Evolutionary conservation across 2,329 filamentous ascomycete species (phyloP).

Genomic region (Eutypella sp.): DNA sequence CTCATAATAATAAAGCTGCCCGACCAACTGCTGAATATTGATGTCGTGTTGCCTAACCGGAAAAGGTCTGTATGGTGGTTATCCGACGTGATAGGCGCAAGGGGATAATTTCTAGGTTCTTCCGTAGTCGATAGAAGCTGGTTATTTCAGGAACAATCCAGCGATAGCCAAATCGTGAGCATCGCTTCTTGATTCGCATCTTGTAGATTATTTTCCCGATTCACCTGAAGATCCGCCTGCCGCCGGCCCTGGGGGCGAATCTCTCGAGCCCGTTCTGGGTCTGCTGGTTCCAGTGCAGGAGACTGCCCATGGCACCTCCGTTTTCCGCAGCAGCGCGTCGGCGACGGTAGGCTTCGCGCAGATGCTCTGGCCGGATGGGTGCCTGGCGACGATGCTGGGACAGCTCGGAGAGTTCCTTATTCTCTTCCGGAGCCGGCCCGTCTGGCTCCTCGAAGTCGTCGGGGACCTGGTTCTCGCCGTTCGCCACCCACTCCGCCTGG

Average conservation of each 20-base stretch:
- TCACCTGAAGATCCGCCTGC: slow-evolving; percentile 49
- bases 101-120: too few relatives aligned
- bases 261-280: slow-evolving; percentile 55
- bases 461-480: slow-evolving; percentile 49
- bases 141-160: too few relatives aligned
- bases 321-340: slow-evolving; percentile 61
- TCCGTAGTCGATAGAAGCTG: too few relatives aligned
- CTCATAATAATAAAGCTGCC: too few relatives aligned
- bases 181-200: too few relatives aligned
- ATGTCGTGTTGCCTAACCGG: too few relatives aligned
- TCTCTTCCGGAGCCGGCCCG: too few relatives aligned
- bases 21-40: too few relatives aligned
- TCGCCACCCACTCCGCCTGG: slow-evolving; percentile 65
- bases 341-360: slow-evolving; percentile 66
- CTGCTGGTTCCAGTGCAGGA: slow-evolving; percentile 58
- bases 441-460: slow-evolving; percentile 42
- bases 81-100: too few relatives aligned
- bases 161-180: too few relatives aligned
- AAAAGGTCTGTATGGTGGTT: too few relatives aligned
- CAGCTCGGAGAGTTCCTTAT: slow-evolving; percentile 28
- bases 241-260: slow-evolving; percentile 50
- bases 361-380: slow-evolving; percentile 67
- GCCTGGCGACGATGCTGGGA: slow-evolving; percentile 38
- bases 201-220: too few relatives aligned
- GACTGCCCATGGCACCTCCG: slow-evolving; percentile 52